Conservation (phyloP, 208 protist genomes). For the Crithidia bombi region DNA sequence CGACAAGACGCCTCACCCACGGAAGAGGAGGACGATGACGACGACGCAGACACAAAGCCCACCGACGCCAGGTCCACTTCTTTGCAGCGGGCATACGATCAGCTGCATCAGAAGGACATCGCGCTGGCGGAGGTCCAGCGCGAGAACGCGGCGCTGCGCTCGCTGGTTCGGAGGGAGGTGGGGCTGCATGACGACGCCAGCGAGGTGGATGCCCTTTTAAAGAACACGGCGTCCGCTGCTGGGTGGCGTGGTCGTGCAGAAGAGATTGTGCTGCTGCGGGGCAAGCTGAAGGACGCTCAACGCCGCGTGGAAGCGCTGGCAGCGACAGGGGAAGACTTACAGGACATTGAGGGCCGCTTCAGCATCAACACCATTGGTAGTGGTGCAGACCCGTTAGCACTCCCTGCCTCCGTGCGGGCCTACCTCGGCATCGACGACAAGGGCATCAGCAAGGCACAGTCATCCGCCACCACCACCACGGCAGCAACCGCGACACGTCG, state of each 20-base stretch:
- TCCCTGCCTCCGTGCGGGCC: constrained; percentile 19
- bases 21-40: background rate
- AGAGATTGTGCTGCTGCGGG: constrained; percentile 74
- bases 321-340: background rate
- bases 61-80: constrained; percentile 21
- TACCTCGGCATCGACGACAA: constrained; percentile 6
- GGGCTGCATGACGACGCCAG: constrained; percentile 45
- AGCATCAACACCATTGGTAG: background rate
- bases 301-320: constrained; percentile 24
- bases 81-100: constrained; percentile 55
- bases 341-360: background rate
- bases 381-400: constrained; percentile 1
- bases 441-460: constrained; percentile 5
- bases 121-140: constrained; percentile 61
- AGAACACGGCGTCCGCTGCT: constrained; percentile 10
- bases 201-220: constrained; percentile 50
- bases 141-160: constrained; percentile 53
- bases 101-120: constrained; percentile 54
- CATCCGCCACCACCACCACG: constrained; percentile 3
- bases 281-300: constrained; percentile 70
- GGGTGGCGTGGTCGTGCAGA: constrained; percentile 75
- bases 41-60: background rate
- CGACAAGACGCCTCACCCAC: background rate
- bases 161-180: constrained; percentile 56
- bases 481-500: constrained; percentile 17